Evolutionary conservation across 306 rosid genomes (phyloP).

Genomic region (Canavalia ensiformis): DNA sequence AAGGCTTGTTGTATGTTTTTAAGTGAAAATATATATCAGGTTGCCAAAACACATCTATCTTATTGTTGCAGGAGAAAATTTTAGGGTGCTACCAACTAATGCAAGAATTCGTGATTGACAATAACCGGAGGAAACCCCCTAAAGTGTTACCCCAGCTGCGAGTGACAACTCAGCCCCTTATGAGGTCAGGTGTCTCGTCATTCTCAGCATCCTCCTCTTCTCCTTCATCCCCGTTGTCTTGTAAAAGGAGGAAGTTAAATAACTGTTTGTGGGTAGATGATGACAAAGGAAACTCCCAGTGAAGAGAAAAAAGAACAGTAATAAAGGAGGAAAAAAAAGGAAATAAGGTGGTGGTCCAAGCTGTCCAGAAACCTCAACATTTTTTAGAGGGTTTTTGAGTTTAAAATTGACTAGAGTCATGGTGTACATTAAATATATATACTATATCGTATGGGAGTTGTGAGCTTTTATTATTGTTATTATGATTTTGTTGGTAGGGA

Average conservation of each 20-base stretch:
- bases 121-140: slow-evolving; percentile 56
- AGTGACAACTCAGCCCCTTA: slow-evolving; percentile 60
- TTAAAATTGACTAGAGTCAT: slow-evolving; percentile 63
- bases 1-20: not conserved
- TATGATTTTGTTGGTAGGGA: slow-evolving; percentile 60
- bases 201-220: slow-evolving; percentile 57
- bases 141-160: slow-evolving; percentile 76
- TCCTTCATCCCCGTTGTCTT: slow-evolving; percentile 63
- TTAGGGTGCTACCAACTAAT: slow-evolving; percentile 78
- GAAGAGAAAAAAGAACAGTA: slow-evolving; percentile 38
- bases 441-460: slow-evolving; percentile 57
- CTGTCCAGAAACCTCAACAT: slow-evolving; percentile 69
- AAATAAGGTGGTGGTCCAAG: slow-evolving; percentile 63
- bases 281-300: slow-evolving; percentile 78
- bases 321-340: slow-evolving; percentile 27
- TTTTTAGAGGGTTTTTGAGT: slow-evolving; percentile 67
- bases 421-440: slow-evolving; percentile 64
- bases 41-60: slow-evolving; percentile 37
- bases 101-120: slow-evolving; percentile 72
- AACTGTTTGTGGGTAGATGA: slow-evolving; percentile 77
- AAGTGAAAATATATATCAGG: not conserved
- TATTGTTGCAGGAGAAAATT: slow-evolving; percentile 78
- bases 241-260: slow-evolving; percentile 85
- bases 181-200: slow-evolving; percentile 66
- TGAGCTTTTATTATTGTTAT: slow-evolving; percentile 61